Evolutionary conservation across 257 asterid genomes (phyloP), one percentile per base, ranked within the genome.

Genomic region (Marsdenia floribunda): DNA sequence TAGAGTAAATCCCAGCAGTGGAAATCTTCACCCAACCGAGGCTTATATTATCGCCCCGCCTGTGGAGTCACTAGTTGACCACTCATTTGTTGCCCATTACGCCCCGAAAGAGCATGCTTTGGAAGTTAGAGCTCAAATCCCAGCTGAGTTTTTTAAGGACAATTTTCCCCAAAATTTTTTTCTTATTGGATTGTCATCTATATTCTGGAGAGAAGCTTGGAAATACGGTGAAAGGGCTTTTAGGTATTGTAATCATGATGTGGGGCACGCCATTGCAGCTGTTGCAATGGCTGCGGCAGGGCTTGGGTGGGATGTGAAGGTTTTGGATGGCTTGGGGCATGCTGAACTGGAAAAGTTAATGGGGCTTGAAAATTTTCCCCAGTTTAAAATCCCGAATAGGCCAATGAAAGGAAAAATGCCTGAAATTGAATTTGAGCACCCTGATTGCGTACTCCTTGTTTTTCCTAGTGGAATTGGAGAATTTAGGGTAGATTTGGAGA

Each of bases 1-100:
- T 42, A 95, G 98, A 49, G 97, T 94, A n/a, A 94, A 94, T 79
- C 98, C 98, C 53, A 91, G 97, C 86, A 94, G 97, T 74, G 98
- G 98, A 0, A 94, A 91, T 80, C 83, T 94, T 21, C 98, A 94
- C 74, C 98, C 98, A 1, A 94, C 97, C 12, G 98, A 94, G 75
- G 91, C 96, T 1, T 94, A 92, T 71, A 70, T 94, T 76, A 88
- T 91, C 65, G 78, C 89, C 26, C 97, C 95, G 1, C 84, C 91
- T 11, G 21, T 92, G 0, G 85, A 87, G 76, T 82, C 91, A 14
- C 76, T 94, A 16, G 81, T 80, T 21, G 81, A 87, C 2, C 79
- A 80, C 68, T 14, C 89, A 4, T 94, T 91, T 73, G 88, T 89
- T 33, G 97, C 91, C 29, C 98, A 94, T 82, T 94, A 91, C 72